Percentiles rank a stretch among this genome's conserved stretches.
Conservation (phyloP, 257 asterid genomes). For the Catharanthus roseus region DNA sequence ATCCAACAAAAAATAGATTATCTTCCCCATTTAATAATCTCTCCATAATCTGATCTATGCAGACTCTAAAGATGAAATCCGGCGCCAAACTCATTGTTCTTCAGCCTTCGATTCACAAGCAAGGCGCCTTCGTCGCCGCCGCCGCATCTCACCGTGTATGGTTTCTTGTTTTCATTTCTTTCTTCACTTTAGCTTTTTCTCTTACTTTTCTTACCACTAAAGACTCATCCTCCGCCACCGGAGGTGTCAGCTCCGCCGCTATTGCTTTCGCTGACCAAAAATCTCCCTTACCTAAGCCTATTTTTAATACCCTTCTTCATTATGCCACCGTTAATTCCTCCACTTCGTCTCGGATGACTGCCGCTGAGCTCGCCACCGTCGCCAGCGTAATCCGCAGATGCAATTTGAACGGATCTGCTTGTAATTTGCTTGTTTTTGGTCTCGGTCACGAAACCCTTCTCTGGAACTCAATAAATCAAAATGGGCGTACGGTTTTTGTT, state of each 20-base stretch:
- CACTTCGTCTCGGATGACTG: conserved; percentile 40
- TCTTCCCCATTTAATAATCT: neutral
- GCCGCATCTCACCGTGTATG: conserved; percentile 47
- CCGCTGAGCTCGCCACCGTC: conserved; percentile 42
- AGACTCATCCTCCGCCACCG: conserved; percentile 23
- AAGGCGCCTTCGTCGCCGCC: conserved; percentile 25
- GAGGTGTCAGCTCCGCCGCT: neutral
- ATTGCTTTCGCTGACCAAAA: conserved; percentile 8
- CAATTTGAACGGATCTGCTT: conserved; percentile 29
- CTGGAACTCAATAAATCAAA: conserved; percentile 65
- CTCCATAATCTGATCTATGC: neutral
- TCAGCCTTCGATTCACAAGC: conserved; percentile 54
- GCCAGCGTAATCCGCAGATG: conserved; percentile 60
- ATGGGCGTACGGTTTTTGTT: conserved; percentile 74
- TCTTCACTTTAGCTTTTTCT: conserved; percentile 52
- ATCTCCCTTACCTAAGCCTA: conserved; percentile 32
- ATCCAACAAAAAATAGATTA: neutral
- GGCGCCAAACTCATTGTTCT: conserved; percentile 59
- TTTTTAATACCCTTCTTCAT: conserved; percentile 65
- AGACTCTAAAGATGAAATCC: conserved; percentile 46
- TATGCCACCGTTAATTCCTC: conserved; percentile 51
- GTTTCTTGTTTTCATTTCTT: conserved; percentile 38
- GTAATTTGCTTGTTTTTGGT: conserved; percentile 80
- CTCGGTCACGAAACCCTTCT: conserved; percentile 70
- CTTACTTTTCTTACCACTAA: conserved; percentile 54